Percentiles rank a stretch among this genome's conserved stretches.
Evolutionary conservation across 352 stramenopile species (phyloP).

Genomic region (Phytopythium boreale): DNA sequence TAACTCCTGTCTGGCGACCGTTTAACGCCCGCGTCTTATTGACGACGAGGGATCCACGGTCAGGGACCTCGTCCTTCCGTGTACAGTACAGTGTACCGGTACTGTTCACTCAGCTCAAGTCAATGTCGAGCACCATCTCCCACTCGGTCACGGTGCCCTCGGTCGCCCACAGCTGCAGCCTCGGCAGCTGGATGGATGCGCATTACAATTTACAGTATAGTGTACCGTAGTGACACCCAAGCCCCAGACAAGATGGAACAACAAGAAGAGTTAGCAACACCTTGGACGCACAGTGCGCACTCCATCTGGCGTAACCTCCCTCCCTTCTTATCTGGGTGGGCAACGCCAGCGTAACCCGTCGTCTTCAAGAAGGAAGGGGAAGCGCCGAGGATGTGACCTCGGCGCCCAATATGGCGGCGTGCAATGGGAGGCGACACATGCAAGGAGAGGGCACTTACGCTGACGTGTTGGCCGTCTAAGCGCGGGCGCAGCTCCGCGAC

Average conservation of each 20-base stretch:
- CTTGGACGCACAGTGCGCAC: too few relatives aligned
- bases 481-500: constrained; percentile 35
- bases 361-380: too few relatives aligned
- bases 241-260: too few relatives aligned
- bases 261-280: background rate
- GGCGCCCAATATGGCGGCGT: too few relatives aligned
- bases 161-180: constrained; percentile 58
- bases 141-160: constrained; percentile 35
- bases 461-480: constrained; percentile 26
- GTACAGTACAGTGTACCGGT: too few relatives aligned
- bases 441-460: constrained; percentile 17
- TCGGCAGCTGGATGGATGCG: constrained; percentile 21
- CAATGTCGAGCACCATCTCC: constrained; percentile 34
- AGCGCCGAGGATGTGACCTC: too few relatives aligned
- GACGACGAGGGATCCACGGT: too few relatives aligned
- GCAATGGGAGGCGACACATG: background rate
- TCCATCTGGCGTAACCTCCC: too few relatives aligned
- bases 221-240: background rate
- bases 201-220: background rate
- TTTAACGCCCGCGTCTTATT: too few relatives aligned
- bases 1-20: background rate
- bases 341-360: too few relatives aligned
- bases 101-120: constrained; percentile 9
- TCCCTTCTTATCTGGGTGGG: too few relatives aligned
- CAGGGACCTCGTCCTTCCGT: too few relatives aligned